These are phyloP conservation scores for Pisolithus microcarpus DNA, from an alignment of 768 basidiomycete genomes.

Conservation along the genomic window DNA sequence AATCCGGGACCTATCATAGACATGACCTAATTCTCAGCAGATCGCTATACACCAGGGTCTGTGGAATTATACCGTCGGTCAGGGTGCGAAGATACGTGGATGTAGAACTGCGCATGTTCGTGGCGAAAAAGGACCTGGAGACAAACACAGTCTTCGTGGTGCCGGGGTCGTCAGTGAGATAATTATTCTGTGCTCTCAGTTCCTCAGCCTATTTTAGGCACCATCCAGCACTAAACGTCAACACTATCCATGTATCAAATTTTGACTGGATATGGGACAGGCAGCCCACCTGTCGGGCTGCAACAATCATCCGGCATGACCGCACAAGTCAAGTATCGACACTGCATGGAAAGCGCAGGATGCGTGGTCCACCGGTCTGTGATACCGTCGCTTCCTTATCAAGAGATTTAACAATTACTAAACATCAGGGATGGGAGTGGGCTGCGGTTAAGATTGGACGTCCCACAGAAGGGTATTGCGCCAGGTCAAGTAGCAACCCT, in stretches of 20 bases:
- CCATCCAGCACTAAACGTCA: slow-evolving; percentile 49
- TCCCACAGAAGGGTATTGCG: slow-evolving; percentile 60
- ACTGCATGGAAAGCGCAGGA: slow-evolving; percentile 51
- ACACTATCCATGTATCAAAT: slow-evolving; percentile 32
- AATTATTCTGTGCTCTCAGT: not conserved
- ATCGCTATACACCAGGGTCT: slow-evolving; percentile 65
- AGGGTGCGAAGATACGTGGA: slow-evolving; percentile 64
- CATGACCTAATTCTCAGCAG: slow-evolving; percentile 42
- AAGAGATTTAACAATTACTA: slow-evolving; percentile 3
- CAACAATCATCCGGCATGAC: slow-evolving; percentile 38
- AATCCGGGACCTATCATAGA: slow-evolving; percentile 66
- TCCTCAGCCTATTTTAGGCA: slow-evolving; percentile 34
- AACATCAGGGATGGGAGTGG: slow-evolving; percentile 16
- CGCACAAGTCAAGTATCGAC: slow-evolving; percentile 56
- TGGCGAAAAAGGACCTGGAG: slow-evolving; percentile 58
- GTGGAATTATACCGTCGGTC: slow-evolving; percentile 83
- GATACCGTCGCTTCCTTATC: not conserved
- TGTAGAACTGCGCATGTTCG: slow-evolving; percentile 58
- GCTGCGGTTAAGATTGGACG: slow-evolving; percentile 43
- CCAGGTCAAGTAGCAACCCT: slow-evolving; percentile 77
- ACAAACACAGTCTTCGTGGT: slow-evolving; percentile 72
- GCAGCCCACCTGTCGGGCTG: slow-evolving; percentile 44
- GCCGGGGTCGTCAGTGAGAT: slow-evolving; percentile 50
- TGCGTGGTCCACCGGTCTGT: slow-evolving; percentile 50
- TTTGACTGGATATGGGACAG: slow-evolving; percentile 79